Evolutionary conservation across 495 filamentous ascomycete genomes (phyloP).

Genomic region (Lepraria neglecta): DNA sequence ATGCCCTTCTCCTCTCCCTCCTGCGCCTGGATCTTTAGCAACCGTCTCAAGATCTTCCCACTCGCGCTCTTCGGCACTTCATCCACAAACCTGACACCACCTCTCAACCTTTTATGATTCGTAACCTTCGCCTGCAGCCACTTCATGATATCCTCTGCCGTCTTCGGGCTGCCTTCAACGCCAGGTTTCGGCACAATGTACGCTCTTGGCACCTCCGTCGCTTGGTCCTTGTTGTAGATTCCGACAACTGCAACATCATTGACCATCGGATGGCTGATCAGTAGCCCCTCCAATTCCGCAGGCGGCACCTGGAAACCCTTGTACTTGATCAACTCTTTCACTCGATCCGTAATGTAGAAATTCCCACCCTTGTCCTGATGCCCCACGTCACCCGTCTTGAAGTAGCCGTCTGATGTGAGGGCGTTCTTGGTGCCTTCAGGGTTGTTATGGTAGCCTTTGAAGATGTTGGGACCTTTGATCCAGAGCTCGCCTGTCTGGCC

Average conservation of each 20-base stretch:
- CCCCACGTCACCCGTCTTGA: constrained; percentile 61
- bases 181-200: constrained; percentile 65
- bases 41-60: constrained; percentile 81
- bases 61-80: constrained; percentile 76
- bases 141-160: constrained; percentile 53
- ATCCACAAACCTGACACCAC: constrained; percentile 77
- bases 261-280: constrained; percentile 65
- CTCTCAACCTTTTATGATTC: constrained; percentile 69
- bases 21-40: constrained; percentile 51
- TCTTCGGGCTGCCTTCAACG: constrained; percentile 45
- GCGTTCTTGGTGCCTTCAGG: constrained; percentile 60
- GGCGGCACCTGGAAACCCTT: constrained; percentile 80
- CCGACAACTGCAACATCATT: constrained; percentile 82
- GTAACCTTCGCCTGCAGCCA: constrained; percentile 61
- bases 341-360: constrained; percentile 73
- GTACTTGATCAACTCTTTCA: constrained; percentile 91
- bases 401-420: constrained; percentile 52
- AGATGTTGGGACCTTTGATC: constrained; percentile 54
- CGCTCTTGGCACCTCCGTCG: constrained; percentile 77
- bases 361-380: constrained; percentile 55
- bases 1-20: constrained; percentile 37
- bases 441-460: constrained; percentile 70
- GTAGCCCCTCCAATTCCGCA: constrained; percentile 77
- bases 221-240: constrained; percentile 60
- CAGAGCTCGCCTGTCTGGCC: constrained; percentile 64